Conservation (phyloP, 306 rosid species). For the Biancaea sappan region DNA sequence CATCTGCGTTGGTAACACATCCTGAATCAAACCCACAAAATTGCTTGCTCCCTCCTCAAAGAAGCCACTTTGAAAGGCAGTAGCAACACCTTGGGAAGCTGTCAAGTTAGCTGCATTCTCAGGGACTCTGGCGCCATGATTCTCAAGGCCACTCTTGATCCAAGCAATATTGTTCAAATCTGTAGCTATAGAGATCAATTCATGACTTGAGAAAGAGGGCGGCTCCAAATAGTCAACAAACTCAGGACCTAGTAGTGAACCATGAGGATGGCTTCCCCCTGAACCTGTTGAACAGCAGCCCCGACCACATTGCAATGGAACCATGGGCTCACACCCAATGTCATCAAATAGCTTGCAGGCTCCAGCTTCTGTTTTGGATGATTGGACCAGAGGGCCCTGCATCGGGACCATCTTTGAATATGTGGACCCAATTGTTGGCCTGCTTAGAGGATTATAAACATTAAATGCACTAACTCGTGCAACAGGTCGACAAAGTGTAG, state of each 20-base stretch:
- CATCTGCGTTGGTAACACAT: conserved; percentile 50
- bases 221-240: conserved; percentile 65
- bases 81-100: conserved; percentile 29
- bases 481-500: conserved; percentile 51
- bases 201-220: conserved; percentile 59
- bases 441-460: conserved; percentile 47
- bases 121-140: conserved; percentile 29
- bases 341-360: conserved; percentile 49
- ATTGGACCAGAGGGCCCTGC: conserved; percentile 53
- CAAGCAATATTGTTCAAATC: conserved; percentile 75
- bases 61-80: conserved; percentile 36
- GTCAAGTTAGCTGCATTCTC: conserved; percentile 38
- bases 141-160: conserved; percentile 77
- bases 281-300: conserved; percentile 54
- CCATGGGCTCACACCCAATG: conserved; percentile 47
- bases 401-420: conserved; percentile 42
- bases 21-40: conserved; percentile 55
- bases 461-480: conserved; percentile 69
- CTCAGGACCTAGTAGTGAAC: conserved; percentile 72
- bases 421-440: conserved; percentile 29
- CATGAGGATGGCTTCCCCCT: conserved; percentile 26
- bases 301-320: conserved; percentile 63
- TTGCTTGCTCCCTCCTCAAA: conserved; percentile 52
- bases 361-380: conserved; percentile 41
- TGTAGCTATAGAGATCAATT: conserved; percentile 61